Evolutionary conservation across 352 stramenopile genomes (phyloP).

Genomic region (Phytophthora meadii): DNA sequence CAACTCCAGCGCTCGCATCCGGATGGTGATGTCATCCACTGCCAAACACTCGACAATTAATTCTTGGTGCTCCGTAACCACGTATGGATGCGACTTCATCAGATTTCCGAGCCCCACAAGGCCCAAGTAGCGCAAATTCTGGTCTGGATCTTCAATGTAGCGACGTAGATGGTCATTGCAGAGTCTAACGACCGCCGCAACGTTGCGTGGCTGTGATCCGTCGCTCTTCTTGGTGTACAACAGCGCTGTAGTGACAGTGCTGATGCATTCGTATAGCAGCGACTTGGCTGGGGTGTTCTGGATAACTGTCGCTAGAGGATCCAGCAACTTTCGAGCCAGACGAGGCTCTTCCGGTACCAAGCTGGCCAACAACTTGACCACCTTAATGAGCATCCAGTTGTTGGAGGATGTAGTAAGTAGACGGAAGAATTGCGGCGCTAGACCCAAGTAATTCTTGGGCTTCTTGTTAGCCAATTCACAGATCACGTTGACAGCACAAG

Average conservation of each 20-base stretch:
- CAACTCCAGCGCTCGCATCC: slow-evolving; percentile 96
- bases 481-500: slow-evolving; percentile 99
- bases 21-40: slow-evolving; percentile 99
- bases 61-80: slow-evolving; percentile 95
- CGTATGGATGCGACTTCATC: slow-evolving; percentile 95
- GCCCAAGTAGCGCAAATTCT: slow-evolving; percentile 99
- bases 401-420: slow-evolving; percentile 98
- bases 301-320: slow-evolving; percentile 97
- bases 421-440: slow-evolving; percentile 98
- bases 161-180: slow-evolving; percentile 95
- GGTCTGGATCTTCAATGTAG: slow-evolving; percentile 98
- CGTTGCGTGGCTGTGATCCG: slow-evolving; percentile 94
- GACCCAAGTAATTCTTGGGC: slow-evolving; percentile 97
- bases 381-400: slow-evolving; percentile 99
- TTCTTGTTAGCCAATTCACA: slow-evolving; percentile 99
- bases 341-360: slow-evolving; percentile 98
- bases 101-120: slow-evolving; percentile 97
- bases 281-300: slow-evolving; percentile 98
- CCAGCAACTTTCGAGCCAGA: slow-evolving; percentile 97
- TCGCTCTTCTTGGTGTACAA: slow-evolving; percentile 97
- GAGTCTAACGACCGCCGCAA: slow-evolving; percentile 94
- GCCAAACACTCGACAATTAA: slow-evolving; percentile 97
- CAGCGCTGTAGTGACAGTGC: slow-evolving; percentile 96
- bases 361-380: slow-evolving; percentile 98
- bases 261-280: slow-evolving; percentile 98